These are phyloP conservation scores for Ustilago tritici DNA, from an alignment of 1,284 basidiomycete genomes.

Conservation along the genomic window DNA sequence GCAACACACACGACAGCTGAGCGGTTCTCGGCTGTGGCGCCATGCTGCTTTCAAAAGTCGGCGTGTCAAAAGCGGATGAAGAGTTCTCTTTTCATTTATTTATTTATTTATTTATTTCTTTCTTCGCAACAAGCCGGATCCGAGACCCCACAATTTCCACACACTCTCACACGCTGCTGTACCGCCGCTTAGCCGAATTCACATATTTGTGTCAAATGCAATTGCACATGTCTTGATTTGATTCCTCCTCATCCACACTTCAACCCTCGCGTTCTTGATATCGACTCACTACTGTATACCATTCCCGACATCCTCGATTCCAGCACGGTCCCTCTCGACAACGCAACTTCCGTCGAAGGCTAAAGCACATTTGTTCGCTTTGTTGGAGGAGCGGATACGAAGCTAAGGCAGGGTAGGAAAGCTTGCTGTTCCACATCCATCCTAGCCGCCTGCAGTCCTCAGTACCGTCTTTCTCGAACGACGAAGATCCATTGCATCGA, in stretches of 20 bases:
- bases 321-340: slow-evolving; percentile 1
- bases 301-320: neutral
- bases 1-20: neutral
- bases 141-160: slow-evolving; percentile 33
- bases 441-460: neutral
- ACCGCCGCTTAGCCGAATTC: slow-evolving; percentile 1
- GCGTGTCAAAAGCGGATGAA: slow-evolving; percentile 40
- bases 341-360: neutral
- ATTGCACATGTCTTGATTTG: neutral
- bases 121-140: slow-evolving; percentile 14
- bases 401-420: neutral
- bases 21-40: neutral
- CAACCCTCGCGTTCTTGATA: neutral
- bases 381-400: neutral
- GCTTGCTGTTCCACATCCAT: slow-evolving; percentile 1
- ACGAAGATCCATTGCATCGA: neutral
- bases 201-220: neutral
- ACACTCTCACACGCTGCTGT: neutral
- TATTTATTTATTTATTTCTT: too few relatives aligned
- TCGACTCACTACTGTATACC: neutral
- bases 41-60: neutral
- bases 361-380: neutral
- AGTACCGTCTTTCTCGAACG: neutral
- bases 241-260: neutral
- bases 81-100: slow-evolving; percentile 1